Evolutionary conservation across 352 stramenopile genomes (phyloP), one percentile per base, ranked within the genome.

Genomic region (Phytophthora chlamydospora): DNA sequence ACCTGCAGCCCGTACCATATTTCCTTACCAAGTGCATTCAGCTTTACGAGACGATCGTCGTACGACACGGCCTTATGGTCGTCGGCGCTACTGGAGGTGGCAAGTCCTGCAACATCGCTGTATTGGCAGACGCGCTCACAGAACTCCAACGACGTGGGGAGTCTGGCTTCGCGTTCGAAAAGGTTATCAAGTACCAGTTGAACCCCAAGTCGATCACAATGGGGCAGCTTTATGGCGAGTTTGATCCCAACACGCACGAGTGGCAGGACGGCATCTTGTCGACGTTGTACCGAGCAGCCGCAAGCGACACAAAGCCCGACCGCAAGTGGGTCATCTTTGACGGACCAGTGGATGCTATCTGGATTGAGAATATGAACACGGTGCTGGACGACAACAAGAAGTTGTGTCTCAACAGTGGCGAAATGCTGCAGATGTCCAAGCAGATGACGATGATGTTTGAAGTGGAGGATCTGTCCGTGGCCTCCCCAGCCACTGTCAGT

Each of bases 381-480:
- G 94, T 98, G 38, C 81, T 98, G 13, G 94, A 98, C 49, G 93
- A 98, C 61, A 98, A 98, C 78, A 98, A 98, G 68, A 97, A 98
- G 59, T 69, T 98, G 0, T 98, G 92, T 51, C 69, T 98, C 3
- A 97, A 97, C 45, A 97, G 81, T 51, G 95, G 95, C 4, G 94
- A 98, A 73, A 97, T 97, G 68, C 75, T 98, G 38, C 93, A 97
- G 58, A 98, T 98, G 94, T 96, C 88, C 3, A 83, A 91, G 38
- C 79, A 97, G 36, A 98, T 98, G 95, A 97, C 92, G 6, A 98
- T 98, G 95, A 98, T 98, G 91, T 98, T 98, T 51, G 95, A 98
- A 67, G 90, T 97, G n/a, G 93, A 98, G 64, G 95, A 98, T 53
- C 73, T 98, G 1, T 93, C 83, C 0, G 93, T 98, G 1, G 95